Base-by-base conservation (phyloP, 2,329 filamentous ascomycete genomes). In the Xylaria digitata region DNA sequence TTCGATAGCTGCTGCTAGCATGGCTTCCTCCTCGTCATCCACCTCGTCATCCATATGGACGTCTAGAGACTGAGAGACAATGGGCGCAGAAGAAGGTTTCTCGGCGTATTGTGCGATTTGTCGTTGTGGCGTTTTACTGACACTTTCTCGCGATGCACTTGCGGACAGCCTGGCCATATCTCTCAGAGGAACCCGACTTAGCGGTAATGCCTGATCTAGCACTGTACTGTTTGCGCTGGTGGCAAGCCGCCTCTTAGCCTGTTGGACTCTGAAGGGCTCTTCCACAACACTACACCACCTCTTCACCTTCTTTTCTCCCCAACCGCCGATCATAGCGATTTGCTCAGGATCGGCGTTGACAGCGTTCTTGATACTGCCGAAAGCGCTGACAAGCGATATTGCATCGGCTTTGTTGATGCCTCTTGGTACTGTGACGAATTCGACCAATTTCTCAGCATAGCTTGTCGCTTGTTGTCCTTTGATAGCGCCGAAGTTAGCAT, bases 391-490 rank as follows among this genome's bases (percentile, higher is more conserved):
- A 57, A 99, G 81, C 32, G 92, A 92, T 9, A 97, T 89, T 0
- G 96, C 94, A 80, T 99, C 96, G 1, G 94, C 94, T 79, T 97
- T 97, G 81, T 98, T 98, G 76, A 99, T 89, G 69, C 90, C 92
- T 64, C 94, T 85, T 2, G 96, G 95, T 1, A 93, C 90, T 0
- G 96, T 99, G 58, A 97, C 90, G 75, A 99, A 97, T 72, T 97
- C 95, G 8, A 96, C 90, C 66, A 99, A 85, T 66, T 91, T 91
- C 74, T 97, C 94, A 6, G 92, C 88, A 75, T 97, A 98, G 60
- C 89, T 90, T 21, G 90, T 91, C 1, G 92, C 89, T 79, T 97
- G 94, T 72, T 93, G 91, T 11, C 94, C 93, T 66, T 90, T 90
- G 78, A 99, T 98, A 37, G 92, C 91, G 0, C 89, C 89, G 30